These are phyloP conservation scores for Pisolithus tinctorius DNA, from an alignment of 768 basidiomycete genomes.

Conservation along the genomic window DNA sequence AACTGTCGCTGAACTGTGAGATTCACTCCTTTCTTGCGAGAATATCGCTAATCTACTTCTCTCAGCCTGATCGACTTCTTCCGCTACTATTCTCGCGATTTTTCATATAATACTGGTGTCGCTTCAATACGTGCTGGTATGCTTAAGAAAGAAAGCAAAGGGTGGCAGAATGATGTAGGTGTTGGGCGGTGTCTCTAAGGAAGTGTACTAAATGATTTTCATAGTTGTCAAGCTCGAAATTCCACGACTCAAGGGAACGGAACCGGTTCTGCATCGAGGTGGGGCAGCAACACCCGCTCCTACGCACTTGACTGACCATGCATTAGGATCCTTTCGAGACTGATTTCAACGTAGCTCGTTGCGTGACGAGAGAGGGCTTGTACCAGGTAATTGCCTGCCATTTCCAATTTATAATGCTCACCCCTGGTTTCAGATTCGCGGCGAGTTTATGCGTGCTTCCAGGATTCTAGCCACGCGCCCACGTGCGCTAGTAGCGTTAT, in stretches of 20 bases:
- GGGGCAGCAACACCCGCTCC: constrained; percentile 9
- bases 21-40: constrained; percentile 7
- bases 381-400: constrained; percentile 57
- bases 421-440: constrained; percentile 67
- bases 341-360: constrained; percentile 95
- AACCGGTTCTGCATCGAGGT: constrained; percentile 97
- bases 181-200: not conserved
- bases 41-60: constrained; percentile 4
- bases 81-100: constrained; percentile 92
- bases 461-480: constrained; percentile 76
- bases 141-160: constrained; percentile 86
- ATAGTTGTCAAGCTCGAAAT: constrained; percentile 47
- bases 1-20: constrained; percentile 86
- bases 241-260: constrained; percentile 72
- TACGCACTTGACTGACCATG: constrained; percentile 1
- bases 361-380: constrained; percentile 93
- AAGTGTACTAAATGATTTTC: constrained; percentile 5
- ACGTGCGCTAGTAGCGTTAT: constrained; percentile 72
- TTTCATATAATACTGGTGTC: constrained; percentile 85
- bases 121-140: constrained; percentile 86
- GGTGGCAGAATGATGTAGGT: constrained; percentile 90
- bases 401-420: not conserved
- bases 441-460: constrained; percentile 96
- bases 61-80: constrained; percentile 93
- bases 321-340: constrained; percentile 90